These are phyloP conservation scores for Cladosporium sphaerospermum DNA, from an alignment of 2,329 filamentous ascomycete genomes.

Conservation along the genomic window DNA sequence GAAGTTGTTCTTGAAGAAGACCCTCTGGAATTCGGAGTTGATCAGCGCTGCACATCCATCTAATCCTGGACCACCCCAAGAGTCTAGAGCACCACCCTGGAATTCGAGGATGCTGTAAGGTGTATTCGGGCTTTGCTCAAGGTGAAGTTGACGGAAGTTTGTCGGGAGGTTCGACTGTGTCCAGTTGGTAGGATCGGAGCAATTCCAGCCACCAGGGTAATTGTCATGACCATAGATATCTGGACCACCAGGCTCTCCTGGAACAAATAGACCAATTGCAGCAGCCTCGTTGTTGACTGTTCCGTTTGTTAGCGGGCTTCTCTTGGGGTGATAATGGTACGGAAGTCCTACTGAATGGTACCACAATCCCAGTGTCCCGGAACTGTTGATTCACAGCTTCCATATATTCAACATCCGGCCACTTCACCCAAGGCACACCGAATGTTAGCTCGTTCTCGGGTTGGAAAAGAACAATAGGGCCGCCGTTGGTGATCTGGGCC, in stretches of 20 bases:
- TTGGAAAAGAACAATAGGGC: conserved; percentile 71
- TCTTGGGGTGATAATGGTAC: neutral
- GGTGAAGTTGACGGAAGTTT: conserved; percentile 49
- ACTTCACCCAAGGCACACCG: conserved; percentile 3
- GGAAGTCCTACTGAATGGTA: conserved; percentile 47
- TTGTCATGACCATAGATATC: conserved; percentile 62
- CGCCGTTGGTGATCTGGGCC: conserved; percentile 75
- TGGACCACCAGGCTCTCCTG: conserved; percentile 49
- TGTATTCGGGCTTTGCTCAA: conserved; percentile 57
- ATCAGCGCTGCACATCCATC: conserved; percentile 59
- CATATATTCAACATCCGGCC: conserved; percentile 49
- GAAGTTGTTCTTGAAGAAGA: conserved; percentile 62
- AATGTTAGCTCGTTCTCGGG: conserved; percentile 73
- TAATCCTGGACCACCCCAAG: conserved; percentile 66
- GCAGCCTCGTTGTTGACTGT: conserved; percentile 59
- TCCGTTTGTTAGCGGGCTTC: conserved; percentile 46
- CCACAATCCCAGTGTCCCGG: conserved; percentile 60
- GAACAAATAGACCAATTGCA: conserved; percentile 55
- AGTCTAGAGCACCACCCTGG: conserved; percentile 54
- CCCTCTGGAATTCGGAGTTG: conserved; percentile 65
- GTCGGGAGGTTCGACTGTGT: conserved; percentile 52
- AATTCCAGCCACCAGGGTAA: conserved; percentile 52
- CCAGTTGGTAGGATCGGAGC: conserved; percentile 57
- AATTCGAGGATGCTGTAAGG: conserved; percentile 59
- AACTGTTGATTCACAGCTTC: conserved; percentile 64